These are phyloP conservation scores for Lumnitzera racemosa DNA, from an alignment of 345 rosid species.

Conservation along the genomic window DNA sequence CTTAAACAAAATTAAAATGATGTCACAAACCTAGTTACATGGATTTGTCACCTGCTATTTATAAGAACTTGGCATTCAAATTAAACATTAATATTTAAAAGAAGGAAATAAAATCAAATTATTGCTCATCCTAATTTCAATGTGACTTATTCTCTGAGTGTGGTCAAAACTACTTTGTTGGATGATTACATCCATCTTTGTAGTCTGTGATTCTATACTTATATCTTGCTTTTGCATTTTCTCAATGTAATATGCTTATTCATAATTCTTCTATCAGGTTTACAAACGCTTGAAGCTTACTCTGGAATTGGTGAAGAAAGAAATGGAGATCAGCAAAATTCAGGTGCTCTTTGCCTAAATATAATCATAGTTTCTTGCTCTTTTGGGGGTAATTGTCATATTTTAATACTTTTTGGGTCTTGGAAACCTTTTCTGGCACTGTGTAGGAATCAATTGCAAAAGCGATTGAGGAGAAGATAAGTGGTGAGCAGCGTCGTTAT, in stretches of 20 bases:
- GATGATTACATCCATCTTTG: neutral
- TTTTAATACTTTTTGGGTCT: neutral
- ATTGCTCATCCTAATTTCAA: too few relatives aligned
- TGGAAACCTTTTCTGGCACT: slow-evolving; percentile 10
- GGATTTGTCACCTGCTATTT: too few relatives aligned
- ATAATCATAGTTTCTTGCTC: too few relatives aligned
- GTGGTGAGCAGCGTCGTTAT: slow-evolving; percentile 98
- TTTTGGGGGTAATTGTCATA: neutral
- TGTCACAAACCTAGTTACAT: too few relatives aligned
- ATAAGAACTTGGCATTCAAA: too few relatives aligned
- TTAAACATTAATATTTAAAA: too few relatives aligned
- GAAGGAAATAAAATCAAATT: too few relatives aligned
- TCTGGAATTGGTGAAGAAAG: slow-evolving; percentile 85
- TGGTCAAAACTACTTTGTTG: too few relatives aligned
- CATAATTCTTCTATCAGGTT: slow-evolving; percentile 38
- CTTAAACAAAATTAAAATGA: too few relatives aligned
- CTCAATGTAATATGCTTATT: neutral
- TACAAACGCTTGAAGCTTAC: slow-evolving; percentile 82
- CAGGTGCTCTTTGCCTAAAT: slow-evolving; percentile 41
- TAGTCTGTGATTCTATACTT: neutral
- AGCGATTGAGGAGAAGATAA: slow-evolving; percentile 97
- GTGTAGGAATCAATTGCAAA: slow-evolving; percentile 87
- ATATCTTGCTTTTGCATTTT: neutral
- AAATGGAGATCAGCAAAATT: slow-evolving; percentile 95
- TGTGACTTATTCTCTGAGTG: too few relatives aligned